Base-by-base conservation (phyloP, 2,329 filamentous ascomycete species). In the Pseudopithomyces chartarum region DNA sequence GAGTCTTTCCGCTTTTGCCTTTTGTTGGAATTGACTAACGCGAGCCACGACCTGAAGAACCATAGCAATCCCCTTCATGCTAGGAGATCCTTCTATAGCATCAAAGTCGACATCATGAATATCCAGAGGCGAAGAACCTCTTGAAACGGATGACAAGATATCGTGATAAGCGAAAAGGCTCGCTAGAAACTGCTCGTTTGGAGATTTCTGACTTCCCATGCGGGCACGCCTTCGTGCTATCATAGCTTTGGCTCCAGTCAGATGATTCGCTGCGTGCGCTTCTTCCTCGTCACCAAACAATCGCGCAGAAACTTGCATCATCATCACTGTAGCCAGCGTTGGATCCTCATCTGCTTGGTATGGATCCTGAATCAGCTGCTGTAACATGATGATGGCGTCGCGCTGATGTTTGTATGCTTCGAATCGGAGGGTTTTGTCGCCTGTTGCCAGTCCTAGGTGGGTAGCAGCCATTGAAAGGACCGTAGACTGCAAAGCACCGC, bases 301-400 rank as follows among this genome's bases (percentile, higher is more conserved):
- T 4, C 69, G 67, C 33, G 64, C 62, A 5, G 68, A 73, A 19
- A 73, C 61, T 34, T 73, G 70, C 70, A 73, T 73, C 69, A 72
- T 73, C 51, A 73, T 52, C 8, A 72, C 67, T 10, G 70, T 72
- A 10, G 70, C 69, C 10, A 73, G 56, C 22, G 67, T 63, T 1
- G 66, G 57, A 39, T 73, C 70, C 3, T 56, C 48, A 10, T 60
- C 54, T 7, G 62, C 54, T 12, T 65, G 55, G 11, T 39, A 33
- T 33, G 68, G 67, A 26, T 66, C 59, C 19, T 66, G 64, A 4
- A 73, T 69, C 19, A 70, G 59, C 0, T 53, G 45, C 43, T 73
- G 69, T 2, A 73, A 61, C 15, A 57, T 54, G 5, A 47, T 57
- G n/a, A 73, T 71, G 15, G 70, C 69, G 46, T 69, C 59, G 52